A percentile compares a stretch with the other conserved stretches of the same genome.
Evolutionary conservation across 106 monocot species (phyloP).

Genomic region (Phalaenopsis aphrodite): DNA sequence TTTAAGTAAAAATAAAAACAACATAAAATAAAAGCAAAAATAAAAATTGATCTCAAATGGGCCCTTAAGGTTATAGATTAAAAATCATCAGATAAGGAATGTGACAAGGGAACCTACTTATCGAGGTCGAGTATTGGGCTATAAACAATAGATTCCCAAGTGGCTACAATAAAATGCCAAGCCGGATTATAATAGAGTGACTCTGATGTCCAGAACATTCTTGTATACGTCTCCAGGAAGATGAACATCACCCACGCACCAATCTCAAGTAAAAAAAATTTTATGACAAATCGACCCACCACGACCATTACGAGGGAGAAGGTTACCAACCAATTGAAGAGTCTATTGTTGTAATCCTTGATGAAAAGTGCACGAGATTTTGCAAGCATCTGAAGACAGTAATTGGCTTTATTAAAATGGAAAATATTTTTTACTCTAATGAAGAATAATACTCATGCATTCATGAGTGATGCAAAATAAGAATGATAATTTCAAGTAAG

Average conservation of each 20-base stretch:
- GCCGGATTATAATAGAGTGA: conserved; percentile 84
- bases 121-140: conserved; percentile 91
- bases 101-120: conserved; percentile 32
- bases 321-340: conserved; percentile 95
- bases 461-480: no score
- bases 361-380: conserved; percentile 77
- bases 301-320: conserved; percentile 93
- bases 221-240: conserved; percentile 91
- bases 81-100: not conserved
- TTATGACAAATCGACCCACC: conserved; percentile 75
- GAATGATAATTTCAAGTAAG: no score
- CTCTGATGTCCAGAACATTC: conserved; percentile 98
- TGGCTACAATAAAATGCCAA: conserved; percentile 81
- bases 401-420: not conserved
- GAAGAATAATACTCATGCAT: not conserved
- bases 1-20: no score
- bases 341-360: conserved; percentile 85
- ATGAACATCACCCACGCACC: conserved; percentile 94
- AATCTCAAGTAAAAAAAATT: conserved; percentile 84
- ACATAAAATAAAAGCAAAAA: no score
- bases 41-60: no score
- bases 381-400: conserved; percentile 62
- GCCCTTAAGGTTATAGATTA: no score
- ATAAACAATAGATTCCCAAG: conserved; percentile 91
- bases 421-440: not conserved